Evolutionary conservation across 164 flowering plant genomes (phyloP).

Genomic region (Nymphaea colorata): DNA sequence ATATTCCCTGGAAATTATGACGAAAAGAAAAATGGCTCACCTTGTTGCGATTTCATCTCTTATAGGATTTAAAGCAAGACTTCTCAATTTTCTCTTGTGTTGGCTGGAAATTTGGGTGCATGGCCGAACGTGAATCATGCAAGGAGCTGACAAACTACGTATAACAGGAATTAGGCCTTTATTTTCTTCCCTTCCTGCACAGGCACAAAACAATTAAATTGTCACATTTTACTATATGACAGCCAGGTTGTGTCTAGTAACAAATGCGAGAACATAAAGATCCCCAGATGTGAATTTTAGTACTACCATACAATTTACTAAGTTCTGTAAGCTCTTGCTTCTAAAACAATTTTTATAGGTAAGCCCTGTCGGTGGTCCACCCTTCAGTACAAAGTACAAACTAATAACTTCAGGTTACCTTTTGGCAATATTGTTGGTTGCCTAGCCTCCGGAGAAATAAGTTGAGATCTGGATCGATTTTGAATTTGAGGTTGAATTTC

Average conservation of each 20-base stretch:
- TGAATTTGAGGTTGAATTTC: conserved; percentile 19
- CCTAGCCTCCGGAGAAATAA: conserved; percentile 39
- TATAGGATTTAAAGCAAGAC: conserved; percentile 59
- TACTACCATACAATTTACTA: conserved; percentile 10
- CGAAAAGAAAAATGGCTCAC: conserved; percentile 17
- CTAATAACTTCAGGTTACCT: conserved; percentile 16
- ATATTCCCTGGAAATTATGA: no score
- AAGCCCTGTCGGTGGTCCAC: background rate
- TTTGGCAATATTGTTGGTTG: conserved; percentile 23
- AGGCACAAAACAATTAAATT: background rate
- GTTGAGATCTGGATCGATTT: conserved; percentile 35
- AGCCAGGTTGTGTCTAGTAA: background rate
- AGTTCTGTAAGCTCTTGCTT: conserved; percentile 16
- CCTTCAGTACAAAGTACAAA: conserved; percentile 17
- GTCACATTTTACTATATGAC: no score
- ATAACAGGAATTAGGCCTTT: conserved; percentile 52
- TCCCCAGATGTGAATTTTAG: no score
- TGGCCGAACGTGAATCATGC: conserved; percentile 27
- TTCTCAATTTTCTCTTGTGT: conserved; percentile 88
- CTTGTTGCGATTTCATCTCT: conserved; percentile 79
- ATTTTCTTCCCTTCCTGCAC: conserved; percentile 68
- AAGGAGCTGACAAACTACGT: conserved; percentile 35
- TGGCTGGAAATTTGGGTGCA: conserved; percentile 55
- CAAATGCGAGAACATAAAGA: no score
- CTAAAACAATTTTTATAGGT: background rate